phyloP scores from a whole-genome alignment of 1,284 basidiomycete genomes.

The Moniliella sp. region DNA sequence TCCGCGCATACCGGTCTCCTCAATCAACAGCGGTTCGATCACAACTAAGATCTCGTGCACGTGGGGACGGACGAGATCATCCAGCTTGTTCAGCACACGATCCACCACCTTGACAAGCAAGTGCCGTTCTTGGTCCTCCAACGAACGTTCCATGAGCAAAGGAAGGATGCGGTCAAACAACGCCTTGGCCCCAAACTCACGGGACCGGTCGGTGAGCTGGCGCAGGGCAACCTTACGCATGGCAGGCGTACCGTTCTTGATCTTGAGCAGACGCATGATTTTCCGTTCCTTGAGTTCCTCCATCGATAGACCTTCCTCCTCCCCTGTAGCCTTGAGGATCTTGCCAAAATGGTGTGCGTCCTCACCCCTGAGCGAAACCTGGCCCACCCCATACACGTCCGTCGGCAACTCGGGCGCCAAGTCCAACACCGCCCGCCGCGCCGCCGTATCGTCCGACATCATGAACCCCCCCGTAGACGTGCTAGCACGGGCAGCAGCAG shows the following conservation, averaged over 20 bases:
- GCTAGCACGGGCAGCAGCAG: no score
- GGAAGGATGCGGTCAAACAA: conserved; percentile 97
- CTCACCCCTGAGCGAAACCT: conserved; percentile 86
- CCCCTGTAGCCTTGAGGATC: conserved; percentile 66
- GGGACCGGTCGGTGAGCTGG: conserved; percentile 97
- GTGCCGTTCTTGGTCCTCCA: conserved; percentile 97
- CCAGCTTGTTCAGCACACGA: conserved; percentile 91
- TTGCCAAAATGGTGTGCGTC: conserved; percentile 95
- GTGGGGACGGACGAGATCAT: conserved; percentile 92
- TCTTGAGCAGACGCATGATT: conserved; percentile 99
- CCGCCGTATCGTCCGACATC: conserved; percentile 78
- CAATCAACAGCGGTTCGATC: conserved; percentile 93
- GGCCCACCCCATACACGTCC: conserved; percentile 94
- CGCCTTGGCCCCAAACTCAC: conserved; percentile 94
- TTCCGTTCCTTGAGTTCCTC: conserved; percentile 98
- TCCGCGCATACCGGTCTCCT: conserved; percentile 98
- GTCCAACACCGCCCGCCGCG: conserved; percentile 62
- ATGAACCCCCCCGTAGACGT: conserved; percentile 72
- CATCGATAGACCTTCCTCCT: conserved; percentile 78
- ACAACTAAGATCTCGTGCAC: conserved; percentile 98
- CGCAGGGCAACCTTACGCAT: conserved; percentile 90
- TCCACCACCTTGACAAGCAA: conserved; percentile 97
- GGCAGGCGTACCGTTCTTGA: conserved; percentile 96
- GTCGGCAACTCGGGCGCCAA: conserved; percentile 78
- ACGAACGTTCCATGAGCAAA: conserved; percentile 88